Evolutionary conservation across 371 early-diverging fungal genomes (phyloP).

Genomic region (Mucor piriformis): DNA sequence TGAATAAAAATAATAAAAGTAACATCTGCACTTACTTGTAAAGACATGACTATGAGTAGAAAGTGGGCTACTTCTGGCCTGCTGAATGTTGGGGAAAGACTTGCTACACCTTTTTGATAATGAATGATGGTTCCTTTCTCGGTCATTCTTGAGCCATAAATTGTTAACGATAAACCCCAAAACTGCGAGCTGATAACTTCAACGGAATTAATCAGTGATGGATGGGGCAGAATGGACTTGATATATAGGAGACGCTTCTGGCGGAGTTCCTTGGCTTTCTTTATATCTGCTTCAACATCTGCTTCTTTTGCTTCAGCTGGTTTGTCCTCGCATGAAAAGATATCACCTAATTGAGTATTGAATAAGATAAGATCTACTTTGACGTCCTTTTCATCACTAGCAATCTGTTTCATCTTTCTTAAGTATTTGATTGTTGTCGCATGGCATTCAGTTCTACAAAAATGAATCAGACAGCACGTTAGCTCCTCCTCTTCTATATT

Average conservation of each 20-base stretch:
- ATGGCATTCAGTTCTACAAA: constrained; percentile 20
- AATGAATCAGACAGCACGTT: neutral
- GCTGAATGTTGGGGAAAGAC: neutral
- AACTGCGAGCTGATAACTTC: constrained; percentile 18
- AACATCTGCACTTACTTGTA: constrained; percentile 11
- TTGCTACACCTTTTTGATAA: constrained; percentile 4
- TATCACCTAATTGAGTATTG: constrained; percentile 14
- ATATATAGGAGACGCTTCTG: constrained; percentile 5
- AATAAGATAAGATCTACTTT: constrained; percentile 12
- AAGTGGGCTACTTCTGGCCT: constrained; percentile 6
- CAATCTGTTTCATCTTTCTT: constrained; percentile 15
- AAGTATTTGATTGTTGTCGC: constrained; percentile 18
- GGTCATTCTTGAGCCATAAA: constrained; percentile 21
- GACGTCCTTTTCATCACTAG: constrained; percentile 9
- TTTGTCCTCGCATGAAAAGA: constrained; percentile 21
- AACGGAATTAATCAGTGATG: constrained; percentile 6
- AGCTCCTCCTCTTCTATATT: constrained; percentile 1
- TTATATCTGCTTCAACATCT: constrained; percentile 12
- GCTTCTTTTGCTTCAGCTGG: constrained; percentile 9
- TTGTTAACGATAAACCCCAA: neutral
- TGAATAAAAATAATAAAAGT: constrained; percentile 2
- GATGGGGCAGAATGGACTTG: constrained; percentile 9
- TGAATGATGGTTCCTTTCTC: constrained; percentile 9
- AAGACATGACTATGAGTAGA: constrained; percentile 16
- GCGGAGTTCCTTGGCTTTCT: constrained; percentile 7